Evolutionary conservation across 176 grass and related monocot species (phyloP), one percentile per base, ranked within the genome.

Genomic region (Phoenix dactylifera): DNA sequence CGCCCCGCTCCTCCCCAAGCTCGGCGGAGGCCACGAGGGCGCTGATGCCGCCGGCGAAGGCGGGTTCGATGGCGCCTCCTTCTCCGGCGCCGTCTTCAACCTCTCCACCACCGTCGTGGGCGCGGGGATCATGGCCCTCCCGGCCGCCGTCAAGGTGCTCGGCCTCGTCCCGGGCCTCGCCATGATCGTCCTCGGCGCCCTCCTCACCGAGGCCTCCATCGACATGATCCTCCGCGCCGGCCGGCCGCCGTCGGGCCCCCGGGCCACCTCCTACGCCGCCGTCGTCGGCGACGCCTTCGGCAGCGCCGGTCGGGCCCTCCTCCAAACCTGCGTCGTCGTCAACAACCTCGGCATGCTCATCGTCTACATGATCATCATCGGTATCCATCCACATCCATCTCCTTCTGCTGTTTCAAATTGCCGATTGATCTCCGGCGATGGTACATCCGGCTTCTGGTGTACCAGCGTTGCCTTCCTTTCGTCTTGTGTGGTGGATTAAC

Each of bases 301-400:
- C 18, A 10, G 10, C 15, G 44, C 30, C 49, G 62, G 48, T 1
- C 48, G 62, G 2, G 22, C 50, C 15, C 63, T 66, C 24, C 63
- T 66, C 50, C 63, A 66, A 5, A 52, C 49, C 22, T 66, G 63
- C 50, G 26, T 66, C 23, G 24, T 66, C 49, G 5, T 66, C 50
- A 66, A 66, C 63, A 66, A 66, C 50, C 22, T 66, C 23, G 63
- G 63, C 49, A 66, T 65, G 20, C 62, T 65, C 19, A 12, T 65
- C 49, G 62, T 52, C 62, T 65, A 65, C 15, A 65, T 66, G 63
- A 66, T 66, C 48, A 66, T 66, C 63, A 66, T 66, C 5, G 63
- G 63, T 26, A 52, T 44, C 10, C 32, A 35, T 35, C 32, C 32
- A 35, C 7, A 39, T 39, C 32, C 35, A 44, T 14, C 20, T 49